Evolutionary conservation across 2,329 filamentous ascomycete species (phyloP), one percentile per base, ranked within the genome.

Genomic region (Emergomyces pasteurianus): DNA sequence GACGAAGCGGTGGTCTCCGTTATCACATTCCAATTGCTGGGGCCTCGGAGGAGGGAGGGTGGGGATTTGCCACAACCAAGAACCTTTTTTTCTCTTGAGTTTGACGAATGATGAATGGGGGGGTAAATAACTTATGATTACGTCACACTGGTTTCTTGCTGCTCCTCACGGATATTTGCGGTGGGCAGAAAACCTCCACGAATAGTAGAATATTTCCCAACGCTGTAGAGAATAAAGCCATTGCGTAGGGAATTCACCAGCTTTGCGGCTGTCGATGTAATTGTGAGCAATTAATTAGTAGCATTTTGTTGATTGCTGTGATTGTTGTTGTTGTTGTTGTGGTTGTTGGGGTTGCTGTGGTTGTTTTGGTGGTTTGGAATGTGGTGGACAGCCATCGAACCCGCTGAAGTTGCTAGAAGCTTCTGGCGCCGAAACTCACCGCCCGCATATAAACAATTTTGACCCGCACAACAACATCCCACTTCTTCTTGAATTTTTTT

Each of bases 361-460:
- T 52, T 52, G 47, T 52, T 31, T 14, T 54, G 31, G 4, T 21
- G 50, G 5, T n/a, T 26, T 58, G 57, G 57, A 58, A 58, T n/a
- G 42, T n/a, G 42, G 46, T 58, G 57, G 73, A 74, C 69, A 60
- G 63, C 64, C 65, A 62, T 74, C 68, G 73, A 76, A 50, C 66
- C 69, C 65, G 59, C 52, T 62, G 64, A 43, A 31, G 65, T 67
- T 72, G 68, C 73, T 76, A 75, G 74, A 76, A 76, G 68, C 72
- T 75, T 75, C 71, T 68, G 68, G 61, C 68, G 66, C 67, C 66
- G 64, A 68, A 71, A 67, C 69, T 71, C 72, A 75, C 74, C 72
- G 71, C 73, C 73, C 68, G 64, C 75, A 75, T 76, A 75, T 74
- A 66, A 72, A 67, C 67, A 68, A 53, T 56, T 61, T 62, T 60